Evolutionary conservation across 2,329 filamentous ascomycete species (phyloP).

Genomic region (Fusarium mangiferae): DNA sequence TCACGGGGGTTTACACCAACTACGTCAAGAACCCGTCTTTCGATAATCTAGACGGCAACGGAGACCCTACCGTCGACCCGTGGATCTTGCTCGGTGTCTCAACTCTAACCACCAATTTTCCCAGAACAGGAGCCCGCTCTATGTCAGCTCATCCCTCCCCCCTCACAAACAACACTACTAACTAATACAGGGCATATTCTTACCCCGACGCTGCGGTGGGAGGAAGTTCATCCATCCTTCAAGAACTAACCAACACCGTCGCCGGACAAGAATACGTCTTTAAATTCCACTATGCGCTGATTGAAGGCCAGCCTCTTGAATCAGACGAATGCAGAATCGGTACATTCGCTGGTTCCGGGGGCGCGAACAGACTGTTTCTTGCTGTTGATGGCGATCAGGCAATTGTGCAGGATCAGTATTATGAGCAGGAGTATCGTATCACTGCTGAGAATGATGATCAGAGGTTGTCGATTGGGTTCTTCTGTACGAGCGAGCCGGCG

Average conservation of each 20-base stretch:
- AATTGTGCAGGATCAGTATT: background rate
- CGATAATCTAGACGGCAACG: background rate
- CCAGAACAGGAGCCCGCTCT: background rate
- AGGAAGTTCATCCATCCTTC: background rate
- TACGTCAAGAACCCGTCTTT: background rate
- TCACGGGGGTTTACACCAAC: background rate
- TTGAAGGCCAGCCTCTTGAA: background rate
- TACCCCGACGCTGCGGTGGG: background rate
- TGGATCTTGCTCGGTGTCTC: background rate
- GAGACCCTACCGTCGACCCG: background rate
- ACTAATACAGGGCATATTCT: fast-evolving
- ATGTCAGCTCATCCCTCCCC: background rate
- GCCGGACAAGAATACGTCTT: background rate
- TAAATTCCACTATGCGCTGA: background rate
- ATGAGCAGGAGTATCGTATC: background rate
- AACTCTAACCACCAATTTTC: background rate
- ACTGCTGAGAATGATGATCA: background rate
- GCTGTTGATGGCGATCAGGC: background rate
- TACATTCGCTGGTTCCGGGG: constrained; percentile 30
- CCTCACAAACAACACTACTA: fast-evolving
- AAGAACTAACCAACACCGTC: background rate
- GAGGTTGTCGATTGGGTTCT: background rate
- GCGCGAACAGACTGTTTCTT: background rate
- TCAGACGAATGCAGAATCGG: background rate
- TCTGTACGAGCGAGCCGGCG: background rate